A percentile compares a stretch with the other conserved stretches of the same genome.
Evolutionary conservation across 2,329 filamentous ascomycete genomes (phyloP).

Genomic region (Sporothrix protearum): DNA sequence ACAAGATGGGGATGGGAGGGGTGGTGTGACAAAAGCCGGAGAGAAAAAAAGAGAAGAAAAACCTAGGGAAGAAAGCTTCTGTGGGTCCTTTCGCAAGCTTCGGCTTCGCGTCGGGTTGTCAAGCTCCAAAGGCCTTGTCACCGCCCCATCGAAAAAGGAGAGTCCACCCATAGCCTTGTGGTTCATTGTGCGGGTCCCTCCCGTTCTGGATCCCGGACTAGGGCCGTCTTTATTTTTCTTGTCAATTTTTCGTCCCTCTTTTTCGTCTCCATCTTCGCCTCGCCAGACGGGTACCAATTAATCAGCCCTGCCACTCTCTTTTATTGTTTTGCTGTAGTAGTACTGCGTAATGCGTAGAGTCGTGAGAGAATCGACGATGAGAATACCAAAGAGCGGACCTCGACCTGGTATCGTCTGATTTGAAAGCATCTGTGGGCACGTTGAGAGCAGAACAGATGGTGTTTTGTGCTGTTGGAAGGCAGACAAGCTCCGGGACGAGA

Average conservation of each 20-base stretch:
- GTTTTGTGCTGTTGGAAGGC: neutral
- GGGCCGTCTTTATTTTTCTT: neutral
- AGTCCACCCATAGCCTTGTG: slow-evolving; percentile 1
- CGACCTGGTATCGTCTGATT: neutral
- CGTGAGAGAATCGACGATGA: neutral
- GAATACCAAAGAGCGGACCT: neutral
- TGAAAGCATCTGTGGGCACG: neutral
- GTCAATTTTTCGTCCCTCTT: neutral
- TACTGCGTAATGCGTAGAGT: too few relatives aligned
- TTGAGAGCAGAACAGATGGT: neutral
- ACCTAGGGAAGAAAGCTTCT: neutral
- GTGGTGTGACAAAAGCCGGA: slow-evolving; percentile 7
- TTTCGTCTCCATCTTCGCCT: neutral
- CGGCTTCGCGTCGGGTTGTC: slow-evolving; percentile 1
- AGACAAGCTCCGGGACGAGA: neutral
- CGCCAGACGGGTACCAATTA: neutral
- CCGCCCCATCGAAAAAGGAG: neutral
- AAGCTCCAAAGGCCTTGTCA: neutral
- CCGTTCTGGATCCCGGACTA: neutral
- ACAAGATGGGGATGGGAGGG: neutral
- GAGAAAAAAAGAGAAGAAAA: neutral
- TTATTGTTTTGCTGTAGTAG: too few relatives aligned
- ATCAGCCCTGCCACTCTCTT: neutral
- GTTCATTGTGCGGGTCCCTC: neutral
- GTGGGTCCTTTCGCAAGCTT: neutral